Percentiles rank a stretch among this genome's conserved stretches.
phyloP scores from a whole-genome alignment of 1,284 basidiomycete species.

The Stygiomarasmius scandens region DNA sequence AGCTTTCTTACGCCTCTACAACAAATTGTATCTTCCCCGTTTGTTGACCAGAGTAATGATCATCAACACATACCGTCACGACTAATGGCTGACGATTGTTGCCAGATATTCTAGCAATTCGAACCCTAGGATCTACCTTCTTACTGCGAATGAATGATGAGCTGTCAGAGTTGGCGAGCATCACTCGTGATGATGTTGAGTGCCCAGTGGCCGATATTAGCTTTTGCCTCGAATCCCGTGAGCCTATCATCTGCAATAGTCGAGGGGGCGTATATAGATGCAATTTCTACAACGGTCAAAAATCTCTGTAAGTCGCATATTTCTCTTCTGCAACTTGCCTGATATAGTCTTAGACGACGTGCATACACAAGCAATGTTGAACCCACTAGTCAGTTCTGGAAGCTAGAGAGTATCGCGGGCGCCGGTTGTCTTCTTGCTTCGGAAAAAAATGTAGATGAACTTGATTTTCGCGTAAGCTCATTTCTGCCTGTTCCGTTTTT shows the following conservation, averaged over 20 bases:
- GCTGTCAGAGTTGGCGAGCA: slow-evolving; percentile 33
- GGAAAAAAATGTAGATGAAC: slow-evolving; percentile 30
- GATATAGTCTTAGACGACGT: neutral
- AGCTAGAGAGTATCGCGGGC: slow-evolving; percentile 24
- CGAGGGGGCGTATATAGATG: slow-evolving; percentile 47
- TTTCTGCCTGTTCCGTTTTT: neutral
- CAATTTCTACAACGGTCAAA: slow-evolving; percentile 28
- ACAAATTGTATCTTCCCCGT: slow-evolving; percentile 42
- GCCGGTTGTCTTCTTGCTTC: slow-evolving; percentile 35
- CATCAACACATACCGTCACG: neutral
- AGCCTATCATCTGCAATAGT: slow-evolving; percentile 45
- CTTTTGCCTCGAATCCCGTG: slow-evolving; percentile 29
- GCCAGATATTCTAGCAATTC: slow-evolving; percentile 34
- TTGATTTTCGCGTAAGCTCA: slow-evolving; percentile 54
- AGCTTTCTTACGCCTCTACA: slow-evolving; percentile 60
- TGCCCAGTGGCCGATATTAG: slow-evolving; percentile 49
- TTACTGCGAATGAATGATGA: slow-evolving; percentile 26
- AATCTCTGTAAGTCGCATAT: slow-evolving; percentile 29
- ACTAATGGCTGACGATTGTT: neutral
- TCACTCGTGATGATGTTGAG: slow-evolving; percentile 42
- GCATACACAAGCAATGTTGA: neutral
- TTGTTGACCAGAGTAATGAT: neutral
- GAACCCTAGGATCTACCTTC: slow-evolving; percentile 38
- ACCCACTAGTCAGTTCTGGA: slow-evolving; percentile 34
- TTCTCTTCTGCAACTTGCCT: neutral